Conservation (phyloP, 176 grass and related monocot species). For the Hordeum marinum region DNA sequence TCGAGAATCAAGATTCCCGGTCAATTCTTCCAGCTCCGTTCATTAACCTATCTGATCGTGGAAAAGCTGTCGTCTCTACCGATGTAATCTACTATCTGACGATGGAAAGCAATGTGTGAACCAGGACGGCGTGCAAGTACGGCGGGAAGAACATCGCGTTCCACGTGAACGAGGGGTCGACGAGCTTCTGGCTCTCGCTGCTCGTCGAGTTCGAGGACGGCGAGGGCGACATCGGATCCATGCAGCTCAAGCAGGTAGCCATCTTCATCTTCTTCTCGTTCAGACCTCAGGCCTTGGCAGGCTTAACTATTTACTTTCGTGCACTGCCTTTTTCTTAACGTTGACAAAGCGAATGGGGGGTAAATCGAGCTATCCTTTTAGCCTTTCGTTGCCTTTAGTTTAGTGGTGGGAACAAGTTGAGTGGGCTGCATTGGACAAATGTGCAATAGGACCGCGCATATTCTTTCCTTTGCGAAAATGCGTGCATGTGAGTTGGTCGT, state of each 20-base stretch:
- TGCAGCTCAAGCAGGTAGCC: constrained; percentile 85
- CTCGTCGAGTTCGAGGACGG: constrained; percentile 93
- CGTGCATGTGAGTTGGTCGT: constrained; percentile 26
- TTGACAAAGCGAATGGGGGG: neutral
- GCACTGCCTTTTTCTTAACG: neutral
- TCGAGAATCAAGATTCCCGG: neutral
- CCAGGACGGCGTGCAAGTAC: constrained; percentile 91
- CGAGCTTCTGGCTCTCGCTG: constrained; percentile 86
- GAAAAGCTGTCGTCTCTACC: neutral
- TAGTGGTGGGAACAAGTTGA: neutral
- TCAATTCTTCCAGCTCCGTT: neutral
- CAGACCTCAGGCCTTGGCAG: neutral
- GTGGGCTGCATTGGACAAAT: neutral
- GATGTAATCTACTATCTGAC: neutral
- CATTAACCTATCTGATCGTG: neutral
- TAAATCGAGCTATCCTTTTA: neutral
- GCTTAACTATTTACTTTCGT: neutral
- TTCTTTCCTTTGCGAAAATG: constrained; percentile 7
- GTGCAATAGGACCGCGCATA: constrained; percentile 10
- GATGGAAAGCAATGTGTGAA: no score
- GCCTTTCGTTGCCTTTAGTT: neutral
- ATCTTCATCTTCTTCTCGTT: neutral
- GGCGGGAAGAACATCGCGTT: constrained; percentile 82
- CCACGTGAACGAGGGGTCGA: constrained; percentile 91
- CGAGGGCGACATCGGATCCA: constrained; percentile 91